Evolutionary conservation across 2,329 filamentous ascomycete species (phyloP).

Genomic region (Botrytis medusae): DNA sequence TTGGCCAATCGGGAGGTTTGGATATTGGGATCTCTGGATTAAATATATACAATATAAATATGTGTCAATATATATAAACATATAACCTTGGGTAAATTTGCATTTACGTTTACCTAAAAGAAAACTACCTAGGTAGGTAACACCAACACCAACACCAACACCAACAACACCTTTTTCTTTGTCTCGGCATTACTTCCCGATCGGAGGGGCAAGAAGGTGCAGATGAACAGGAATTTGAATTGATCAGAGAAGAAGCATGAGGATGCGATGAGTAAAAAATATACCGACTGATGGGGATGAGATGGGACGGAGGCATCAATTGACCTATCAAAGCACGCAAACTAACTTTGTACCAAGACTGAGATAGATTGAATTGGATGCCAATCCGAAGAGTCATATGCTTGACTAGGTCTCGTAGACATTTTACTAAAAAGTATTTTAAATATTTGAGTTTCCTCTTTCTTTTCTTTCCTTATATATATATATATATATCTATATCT

Average conservation of each 20-base stretch:
- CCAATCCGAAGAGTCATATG: background rate
- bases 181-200: conserved; percentile 1
- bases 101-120: too few relatives aligned
- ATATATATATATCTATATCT: background rate
- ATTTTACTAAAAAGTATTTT: background rate
- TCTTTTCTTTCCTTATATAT: background rate
- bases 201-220: background rate
- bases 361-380: background rate
- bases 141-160: too few relatives aligned
- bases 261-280: background rate
- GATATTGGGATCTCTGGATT: too few relatives aligned
- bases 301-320: background rate
- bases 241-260: background rate
- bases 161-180: background rate
- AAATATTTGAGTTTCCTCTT: background rate
- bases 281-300: background rate
- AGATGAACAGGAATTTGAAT: background rate
- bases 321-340: background rate
- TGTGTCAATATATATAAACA: too few relatives aligned
- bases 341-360: background rate
- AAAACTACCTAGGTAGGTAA: too few relatives aligned
- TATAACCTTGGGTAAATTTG: too few relatives aligned
- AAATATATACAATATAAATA: too few relatives aligned
- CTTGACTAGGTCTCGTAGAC: background rate
- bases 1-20: too few relatives aligned